These are phyloP conservation scores for Meira nashicola DNA, from an alignment of 1,284 basidiomycete genomes.

Conservation along the genomic window DNA sequence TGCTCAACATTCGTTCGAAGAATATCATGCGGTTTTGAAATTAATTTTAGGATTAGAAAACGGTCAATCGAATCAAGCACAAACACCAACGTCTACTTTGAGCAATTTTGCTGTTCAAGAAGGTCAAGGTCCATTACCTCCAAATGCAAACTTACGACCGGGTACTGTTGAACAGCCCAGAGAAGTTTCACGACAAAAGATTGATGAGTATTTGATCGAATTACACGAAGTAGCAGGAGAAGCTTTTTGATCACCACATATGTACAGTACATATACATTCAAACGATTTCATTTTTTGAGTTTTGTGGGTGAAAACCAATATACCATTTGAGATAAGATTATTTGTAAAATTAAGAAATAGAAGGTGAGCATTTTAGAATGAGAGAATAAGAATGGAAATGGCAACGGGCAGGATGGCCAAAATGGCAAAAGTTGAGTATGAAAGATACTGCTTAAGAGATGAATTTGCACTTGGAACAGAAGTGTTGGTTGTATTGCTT, in stretches of 20 bases:
- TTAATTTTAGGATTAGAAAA: conserved; percentile 43
- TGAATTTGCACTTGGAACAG: neutral
- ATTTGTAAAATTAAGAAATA: neutral
- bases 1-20: conserved; percentile 22
- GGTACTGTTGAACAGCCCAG: conserved; percentile 4
- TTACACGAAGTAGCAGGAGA: conserved; percentile 31
- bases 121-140: conserved; percentile 3
- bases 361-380: neutral
- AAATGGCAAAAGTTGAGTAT: neutral
- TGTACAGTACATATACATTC: neutral
- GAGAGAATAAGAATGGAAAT: neutral
- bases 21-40: conserved; percentile 32
- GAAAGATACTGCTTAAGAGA: neutral
- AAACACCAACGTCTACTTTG: conserved; percentile 9
- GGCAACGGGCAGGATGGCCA: too few species aligned
- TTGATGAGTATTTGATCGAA: conserved; percentile 46
- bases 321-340: neutral
- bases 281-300: too few species aligned
- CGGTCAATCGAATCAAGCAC: conserved; percentile 3
- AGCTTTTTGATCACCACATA: neutral
- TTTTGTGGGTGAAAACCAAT: too few species aligned
- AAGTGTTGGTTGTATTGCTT: too few species aligned
- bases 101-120: neutral
- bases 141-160: conserved; percentile 8
- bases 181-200: conserved; percentile 33